Conservation (phyloP, 768 basidiomycete species). For the Russula olivacea region DNA sequence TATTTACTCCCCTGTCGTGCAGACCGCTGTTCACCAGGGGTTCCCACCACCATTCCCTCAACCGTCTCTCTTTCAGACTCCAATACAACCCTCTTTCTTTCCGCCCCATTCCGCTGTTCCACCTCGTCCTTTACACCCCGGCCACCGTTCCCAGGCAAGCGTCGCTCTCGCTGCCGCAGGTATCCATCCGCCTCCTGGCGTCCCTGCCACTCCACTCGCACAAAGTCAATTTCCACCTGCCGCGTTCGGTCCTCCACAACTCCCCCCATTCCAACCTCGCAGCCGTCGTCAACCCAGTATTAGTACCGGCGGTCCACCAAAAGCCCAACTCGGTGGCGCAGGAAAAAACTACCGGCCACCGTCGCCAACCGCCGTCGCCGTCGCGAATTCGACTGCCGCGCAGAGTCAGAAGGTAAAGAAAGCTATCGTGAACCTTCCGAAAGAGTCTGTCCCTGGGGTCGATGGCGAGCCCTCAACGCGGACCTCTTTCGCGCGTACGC, state of each 20-base stretch:
- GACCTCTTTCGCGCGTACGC: conserved; percentile 57
- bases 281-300: conserved; percentile 59
- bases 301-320: conserved; percentile 83
- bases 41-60: conserved; percentile 53
- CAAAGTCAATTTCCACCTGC: conserved; percentile 50
- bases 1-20: conserved; percentile 61
- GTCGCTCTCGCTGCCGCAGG: conserved; percentile 57
- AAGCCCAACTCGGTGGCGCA: conserved; percentile 76
- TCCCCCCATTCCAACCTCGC: conserved; percentile 40
- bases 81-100: conserved; percentile 65
- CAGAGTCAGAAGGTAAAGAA: conserved; percentile 53
- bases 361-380: conserved; percentile 38
- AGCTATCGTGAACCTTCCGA: conserved; percentile 62
- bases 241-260: conserved; percentile 39
- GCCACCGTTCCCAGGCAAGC: conserved; percentile 54
- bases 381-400: conserved; percentile 2
- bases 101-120: conserved; percentile 46
- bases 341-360: conserved; percentile 70
- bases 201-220: conserved; percentile 58
- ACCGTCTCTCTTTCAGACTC: conserved; percentile 52
- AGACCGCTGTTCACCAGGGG: conserved; percentile 50
- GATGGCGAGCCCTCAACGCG: conserved; percentile 39
- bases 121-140: conserved; percentile 41
- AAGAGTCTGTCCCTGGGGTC: conserved; percentile 46
- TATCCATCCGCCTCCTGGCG: conserved; percentile 48